Conservation (phyloP, 257 asterid species). For the Jacaranda mimosifolia region DNA sequence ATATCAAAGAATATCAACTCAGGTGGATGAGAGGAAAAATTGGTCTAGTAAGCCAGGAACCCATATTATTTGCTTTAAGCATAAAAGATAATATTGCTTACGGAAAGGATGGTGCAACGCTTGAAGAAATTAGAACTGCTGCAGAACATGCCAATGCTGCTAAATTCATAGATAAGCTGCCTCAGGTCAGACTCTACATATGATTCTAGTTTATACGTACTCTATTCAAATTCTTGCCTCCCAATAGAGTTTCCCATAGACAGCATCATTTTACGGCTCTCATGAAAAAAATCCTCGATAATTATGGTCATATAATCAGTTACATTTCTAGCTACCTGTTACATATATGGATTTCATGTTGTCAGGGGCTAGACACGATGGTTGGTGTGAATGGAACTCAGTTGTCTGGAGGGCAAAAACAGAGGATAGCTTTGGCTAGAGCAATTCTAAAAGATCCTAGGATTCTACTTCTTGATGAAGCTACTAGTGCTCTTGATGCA, state of each 20-base stretch:
- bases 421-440: conserved; percentile 70
- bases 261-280: too few relatives aligned
- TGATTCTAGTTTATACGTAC: too few relatives aligned
- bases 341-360: neutral
- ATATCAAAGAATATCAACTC: conserved; percentile 56
- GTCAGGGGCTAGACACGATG: conserved; percentile 49
- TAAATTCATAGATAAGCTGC: conserved; percentile 50
- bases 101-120: conserved; percentile 50
- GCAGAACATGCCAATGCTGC: conserved; percentile 52
- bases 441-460: conserved; percentile 61
- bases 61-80: conserved; percentile 51
- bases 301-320: too few relatives aligned
- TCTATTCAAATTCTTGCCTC: too few relatives aligned
- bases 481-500: conserved; percentile 70
- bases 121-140: conserved; percentile 51
- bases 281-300: too few relatives aligned
- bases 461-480: conserved; percentile 66
- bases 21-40: conserved; percentile 65
- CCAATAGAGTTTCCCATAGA: too few relatives aligned
- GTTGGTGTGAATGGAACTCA: conserved; percentile 63
- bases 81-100: conserved; percentile 57
- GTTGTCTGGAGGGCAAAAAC: conserved; percentile 71
- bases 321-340: too few relatives aligned
- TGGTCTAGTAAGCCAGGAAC: conserved; percentile 69
- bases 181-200: conserved; percentile 41